phyloP scores from a whole-genome alignment of 495 filamentous ascomycete genomes.

The Neurospora intermedia region DNA sequence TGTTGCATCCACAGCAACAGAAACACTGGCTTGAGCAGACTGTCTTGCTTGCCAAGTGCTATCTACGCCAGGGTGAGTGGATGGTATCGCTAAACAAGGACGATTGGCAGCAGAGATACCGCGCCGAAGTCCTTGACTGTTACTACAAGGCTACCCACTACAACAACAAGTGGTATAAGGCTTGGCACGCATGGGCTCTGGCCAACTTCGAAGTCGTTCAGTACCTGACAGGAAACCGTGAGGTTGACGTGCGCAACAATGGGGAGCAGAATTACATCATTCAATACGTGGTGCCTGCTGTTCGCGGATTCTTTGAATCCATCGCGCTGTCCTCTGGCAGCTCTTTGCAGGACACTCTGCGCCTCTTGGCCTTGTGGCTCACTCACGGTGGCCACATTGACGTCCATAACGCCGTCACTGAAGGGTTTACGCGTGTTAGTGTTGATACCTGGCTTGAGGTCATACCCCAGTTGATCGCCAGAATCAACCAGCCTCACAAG shows the following conservation, averaged over 20 bases:
- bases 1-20: slow-evolving; percentile 30
- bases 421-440: slow-evolving; percentile 81
- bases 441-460: slow-evolving; percentile 98
- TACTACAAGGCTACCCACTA: slow-evolving; percentile 87
- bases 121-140: slow-evolving; percentile 66
- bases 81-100: slow-evolving; percentile 69
- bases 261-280: slow-evolving; percentile 45
- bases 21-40: slow-evolving; percentile 48
- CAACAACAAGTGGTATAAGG: slow-evolving; percentile 92
- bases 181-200: slow-evolving; percentile 98
- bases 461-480: slow-evolving; percentile 91
- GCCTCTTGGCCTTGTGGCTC: slow-evolving; percentile 92
- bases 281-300: slow-evolving; percentile 86
- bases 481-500: slow-evolving; percentile 89
- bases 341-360: slow-evolving; percentile 88
- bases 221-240: slow-evolving; percentile 51
- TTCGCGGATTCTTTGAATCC: slow-evolving; percentile 90
- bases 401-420: slow-evolving; percentile 75
- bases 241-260: slow-evolving; percentile 48
- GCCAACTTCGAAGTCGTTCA: slow-evolving; percentile 98
- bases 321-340: slow-evolving; percentile 85
- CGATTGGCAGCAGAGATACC: slow-evolving; percentile 75
- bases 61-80: slow-evolving; percentile 93
- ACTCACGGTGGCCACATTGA: slow-evolving; percentile 80
- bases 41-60: slow-evolving; percentile 84